A percentile compares a stretch with the other conserved stretches of the same genome.
phyloP scores from a whole-genome alignment of 768 basidiomycete genomes.

The Erythrobasidium yunnanense region DNA sequence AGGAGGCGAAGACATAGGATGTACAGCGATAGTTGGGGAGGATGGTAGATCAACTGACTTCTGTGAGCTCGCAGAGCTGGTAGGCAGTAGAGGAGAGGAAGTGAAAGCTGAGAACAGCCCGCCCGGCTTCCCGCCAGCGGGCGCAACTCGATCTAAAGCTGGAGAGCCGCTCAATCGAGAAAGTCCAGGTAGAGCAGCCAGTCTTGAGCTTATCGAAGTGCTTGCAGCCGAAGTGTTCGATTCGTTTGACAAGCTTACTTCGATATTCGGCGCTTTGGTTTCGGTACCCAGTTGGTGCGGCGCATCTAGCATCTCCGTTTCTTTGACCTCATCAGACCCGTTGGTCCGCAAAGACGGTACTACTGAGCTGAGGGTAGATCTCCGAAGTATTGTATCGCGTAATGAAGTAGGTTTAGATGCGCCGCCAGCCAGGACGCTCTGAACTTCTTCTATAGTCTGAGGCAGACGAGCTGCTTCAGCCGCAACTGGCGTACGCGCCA shows the following conservation, averaged over 20 bases:
- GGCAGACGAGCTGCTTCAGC: slow-evolving; percentile 47
- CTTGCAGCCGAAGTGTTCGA: too few species aligned
- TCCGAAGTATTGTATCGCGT: slow-evolving; percentile 3
- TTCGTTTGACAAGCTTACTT: too few species aligned
- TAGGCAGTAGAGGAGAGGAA: too few species aligned
- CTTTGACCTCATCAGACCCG: neutral
- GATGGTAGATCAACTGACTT: too few species aligned
- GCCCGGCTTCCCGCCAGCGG: too few species aligned
- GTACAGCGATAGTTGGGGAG: too few species aligned
- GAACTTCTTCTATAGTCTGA: slow-evolving; percentile 49
- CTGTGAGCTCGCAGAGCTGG: too few species aligned
- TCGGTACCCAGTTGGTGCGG: neutral
- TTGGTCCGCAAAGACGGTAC: slow-evolving; percentile 39
- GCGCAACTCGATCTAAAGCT: too few species aligned
- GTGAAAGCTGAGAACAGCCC: too few species aligned
- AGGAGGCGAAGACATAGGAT: too few species aligned
- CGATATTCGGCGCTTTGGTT: too few species aligned
- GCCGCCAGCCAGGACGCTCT: slow-evolving; percentile 33
- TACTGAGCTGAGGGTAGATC: neutral
- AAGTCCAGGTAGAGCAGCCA: slow-evolving; percentile 14
- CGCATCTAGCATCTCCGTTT: slow-evolving; percentile 16
- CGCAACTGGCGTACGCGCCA: slow-evolving; percentile 40
- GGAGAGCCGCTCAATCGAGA: neutral
- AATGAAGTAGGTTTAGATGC: slow-evolving; percentile 14
- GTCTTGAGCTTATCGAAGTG: slow-evolving; percentile 21